Evolutionary conservation across 176 grass and related monocot species (phyloP), one percentile per base, ranked within the genome.

Genomic region (Thalia dealbata): DNA sequence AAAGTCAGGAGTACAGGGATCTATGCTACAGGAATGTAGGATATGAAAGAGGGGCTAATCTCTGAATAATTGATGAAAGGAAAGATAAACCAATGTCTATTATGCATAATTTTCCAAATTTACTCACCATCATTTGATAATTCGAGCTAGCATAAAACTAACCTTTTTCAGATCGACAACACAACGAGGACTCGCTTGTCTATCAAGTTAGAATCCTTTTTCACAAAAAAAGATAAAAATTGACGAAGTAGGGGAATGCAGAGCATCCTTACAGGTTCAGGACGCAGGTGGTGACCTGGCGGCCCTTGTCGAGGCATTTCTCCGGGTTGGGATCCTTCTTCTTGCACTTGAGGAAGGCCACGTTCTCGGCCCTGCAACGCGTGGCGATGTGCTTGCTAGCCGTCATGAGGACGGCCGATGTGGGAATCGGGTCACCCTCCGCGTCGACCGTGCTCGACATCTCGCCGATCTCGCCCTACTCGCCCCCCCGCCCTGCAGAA

Each of bases 281-380:
- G 27, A 73, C 71, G 29, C 71, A 73, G 51, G 9, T 29, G 6
- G 71, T 73, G 51, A 73, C 51, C 18, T 35, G 50, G 6, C 71
- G 71, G 27, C 51, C 71, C 65, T 68, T 68, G 10, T 68, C 65
- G 65, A 68, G 65, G 35, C 65, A 68, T 44, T 68, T 68, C 65
- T 68, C 65, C 18, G 65, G 65, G 21, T 68, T 68, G 0, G 35
- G 19, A 30, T 68, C 65, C 65, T 68, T 68, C 65, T 68, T 68
- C 65, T 68, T 68, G 19, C 65, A 68, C 65, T 38, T 56, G 28
- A 73, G 15, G 50, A 73, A 73, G 50, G 71, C 71, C 71, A 73
- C 25, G 50, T 73, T 58, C 71, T 73, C 71, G 22, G 71, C 28
- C 51, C 51, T 23, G 71, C 71, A 73, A 6, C 71, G 23, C 51